Base-by-base conservation (phyloP, 805 yeast species). In the Cyberlindnera euphorbiae region DNA sequence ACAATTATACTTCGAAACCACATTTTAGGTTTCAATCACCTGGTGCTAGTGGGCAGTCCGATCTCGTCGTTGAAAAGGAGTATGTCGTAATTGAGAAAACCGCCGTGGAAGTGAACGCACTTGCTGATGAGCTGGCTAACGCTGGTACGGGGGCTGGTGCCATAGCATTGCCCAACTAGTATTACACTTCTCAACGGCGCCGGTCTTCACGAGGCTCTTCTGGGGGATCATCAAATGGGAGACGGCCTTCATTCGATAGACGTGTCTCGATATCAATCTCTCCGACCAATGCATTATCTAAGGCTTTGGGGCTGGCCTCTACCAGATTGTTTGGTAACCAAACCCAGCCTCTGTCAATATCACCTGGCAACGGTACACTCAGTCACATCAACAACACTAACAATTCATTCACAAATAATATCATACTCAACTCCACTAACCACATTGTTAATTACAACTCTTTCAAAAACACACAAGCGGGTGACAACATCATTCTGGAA, bases 1-100 rank as follows among this genome's bases (percentile, higher is more conserved):
- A 11, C 31, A 44, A 28, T 18, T n/a, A n/a, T n/a, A n/a, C n/a
- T n/a, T 22, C 28, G 25, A 40, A 28, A n/a, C 28, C 40, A 26
- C 28, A 26, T 25, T 45, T 49, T 25, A 43, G 47, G 9, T 39
- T 49, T 27, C 44, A 41, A 22, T 28, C 42, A 9, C 47, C 44
- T 23, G 49, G 47, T 26, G 37, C 38, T 19, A 31, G 36, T n/a
- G 42, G 39, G 46, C 59, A 42, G 60, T 69, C 65, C 16, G 83
- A 78, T 35, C 53, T 71, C 16, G 67, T 72, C 17, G 63, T 79
- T 38, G 96, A 87, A 49, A 79, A 77, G 46, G 97, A 88, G 52
- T 90, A 90, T 50, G 97, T 90, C 23, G 95, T 90, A 26, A 89
- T 90, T 19, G 97, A 90, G 58, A 93, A 90, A 58, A 74, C 95